Evolutionary conservation across 1,139 yeast species (phyloP).

Genomic region (Yamadazyma songkhlaensis): DNA sequence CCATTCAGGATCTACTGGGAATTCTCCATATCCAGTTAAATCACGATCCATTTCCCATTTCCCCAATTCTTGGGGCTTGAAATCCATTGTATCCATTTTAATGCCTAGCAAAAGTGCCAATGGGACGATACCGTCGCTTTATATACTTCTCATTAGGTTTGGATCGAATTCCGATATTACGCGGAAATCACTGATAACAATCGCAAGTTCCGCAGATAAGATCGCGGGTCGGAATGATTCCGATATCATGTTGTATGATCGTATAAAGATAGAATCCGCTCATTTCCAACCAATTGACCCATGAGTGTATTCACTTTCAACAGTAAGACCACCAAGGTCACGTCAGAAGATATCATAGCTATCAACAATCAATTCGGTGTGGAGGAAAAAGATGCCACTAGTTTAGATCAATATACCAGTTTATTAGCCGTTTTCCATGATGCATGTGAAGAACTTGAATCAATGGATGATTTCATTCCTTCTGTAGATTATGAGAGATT

Average conservation of each 20-base stretch:
- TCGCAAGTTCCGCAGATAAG: background rate
- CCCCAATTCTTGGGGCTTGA: conserved; percentile 10
- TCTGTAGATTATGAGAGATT: conserved; percentile 22
- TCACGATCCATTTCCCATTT: conserved; percentile 18
- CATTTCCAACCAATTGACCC: background rate
- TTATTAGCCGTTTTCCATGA: conserved; percentile 20
- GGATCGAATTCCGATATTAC: too few species aligned
- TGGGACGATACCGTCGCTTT: too few species aligned
- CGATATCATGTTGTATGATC: background rate
- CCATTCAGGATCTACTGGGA: conserved; percentile 15
- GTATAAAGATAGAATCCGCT: too few species aligned
- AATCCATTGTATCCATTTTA: conserved; percentile 12
- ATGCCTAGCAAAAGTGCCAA: too few species aligned
- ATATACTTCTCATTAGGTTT: too few species aligned
- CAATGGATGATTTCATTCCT: conserved; percentile 17
- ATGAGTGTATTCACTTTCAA: conserved; percentile 15
- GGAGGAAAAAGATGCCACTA: conserved; percentile 8
- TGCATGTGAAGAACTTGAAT: conserved; percentile 16
- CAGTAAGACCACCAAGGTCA: conserved; percentile 13
- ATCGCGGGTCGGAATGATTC: background rate
- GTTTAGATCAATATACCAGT: conserved; percentile 15
- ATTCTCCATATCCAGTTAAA: conserved; percentile 14
- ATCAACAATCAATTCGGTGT: conserved; percentile 14
- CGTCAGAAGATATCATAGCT: conserved; percentile 9
- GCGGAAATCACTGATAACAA: too few species aligned